These are phyloP conservation scores for Pythium graminicola DNA, from an alignment of 352 stramenopile species.

Conservation along the genomic window DNA sequence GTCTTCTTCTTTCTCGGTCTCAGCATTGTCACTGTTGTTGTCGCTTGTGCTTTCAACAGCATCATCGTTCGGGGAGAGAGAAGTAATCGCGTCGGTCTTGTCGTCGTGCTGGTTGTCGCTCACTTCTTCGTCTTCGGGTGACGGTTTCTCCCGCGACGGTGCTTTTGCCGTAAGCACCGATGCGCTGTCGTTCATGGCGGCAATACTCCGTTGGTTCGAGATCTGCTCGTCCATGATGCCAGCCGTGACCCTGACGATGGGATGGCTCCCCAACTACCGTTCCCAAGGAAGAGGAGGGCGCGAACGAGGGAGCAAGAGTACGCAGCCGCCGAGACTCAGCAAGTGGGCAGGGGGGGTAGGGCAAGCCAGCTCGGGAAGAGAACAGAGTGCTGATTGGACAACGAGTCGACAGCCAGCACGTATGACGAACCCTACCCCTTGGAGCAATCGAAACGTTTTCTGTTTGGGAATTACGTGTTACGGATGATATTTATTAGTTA, in stretches of 20 bases:
- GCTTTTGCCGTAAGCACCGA: not conserved
- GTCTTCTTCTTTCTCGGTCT: constrained; percentile 22
- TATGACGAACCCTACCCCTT: too few species aligned
- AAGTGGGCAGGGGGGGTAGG: constrained; percentile 1
- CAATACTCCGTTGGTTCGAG: constrained; percentile 1
- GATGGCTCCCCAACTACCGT: constrained; percentile 2
- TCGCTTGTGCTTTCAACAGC: not conserved
- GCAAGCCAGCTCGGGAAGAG: constrained; percentile 7
- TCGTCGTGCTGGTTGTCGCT: constrained; percentile 1
- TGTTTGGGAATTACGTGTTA: too few species aligned
- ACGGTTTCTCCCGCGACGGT: constrained; percentile 1
- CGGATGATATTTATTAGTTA: too few species aligned
- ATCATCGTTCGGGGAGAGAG: not conserved
- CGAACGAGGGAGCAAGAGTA: not conserved
- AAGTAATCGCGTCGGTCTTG: not conserved
- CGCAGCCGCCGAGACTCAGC: constrained; percentile 1
- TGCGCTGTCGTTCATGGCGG: not conserved
- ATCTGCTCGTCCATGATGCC: constrained; percentile 3
- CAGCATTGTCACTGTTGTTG: constrained; percentile 14
- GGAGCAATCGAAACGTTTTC: too few species aligned
- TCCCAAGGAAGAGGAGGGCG: not conserved
- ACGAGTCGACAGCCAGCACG: too few species aligned
- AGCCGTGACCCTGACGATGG: not conserved
- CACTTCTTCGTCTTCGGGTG: not conserved
- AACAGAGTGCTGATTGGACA: too few species aligned